phyloP scores from a whole-genome alignment of 345 rosid genomes.

The Populus alba region DNA sequence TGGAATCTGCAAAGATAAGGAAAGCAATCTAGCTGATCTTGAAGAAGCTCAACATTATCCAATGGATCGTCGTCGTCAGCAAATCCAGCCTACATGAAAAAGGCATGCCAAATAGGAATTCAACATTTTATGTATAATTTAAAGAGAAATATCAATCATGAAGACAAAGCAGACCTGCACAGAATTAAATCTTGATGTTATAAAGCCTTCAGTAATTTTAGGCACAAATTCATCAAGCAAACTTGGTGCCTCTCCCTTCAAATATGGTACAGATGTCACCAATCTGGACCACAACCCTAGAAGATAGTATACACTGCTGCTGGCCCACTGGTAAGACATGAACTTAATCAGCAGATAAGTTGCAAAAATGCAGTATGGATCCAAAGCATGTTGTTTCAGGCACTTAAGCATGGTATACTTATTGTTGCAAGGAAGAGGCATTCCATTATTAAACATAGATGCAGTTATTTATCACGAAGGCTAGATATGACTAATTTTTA shows the following conservation, averaged over 20 bases:
- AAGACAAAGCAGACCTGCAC: slow-evolving; percentile 58
- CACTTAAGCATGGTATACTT: not conserved
- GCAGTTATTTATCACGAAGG: not conserved
- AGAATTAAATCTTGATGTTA: slow-evolving; percentile 90
- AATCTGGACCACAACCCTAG: slow-evolving; percentile 95
- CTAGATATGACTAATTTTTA: not conserved
- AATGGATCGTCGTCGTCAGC: slow-evolving; percentile 85
- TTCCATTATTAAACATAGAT: not conserved
- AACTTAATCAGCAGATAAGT: slow-evolving; percentile 20
- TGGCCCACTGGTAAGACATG: slow-evolving; percentile 81
- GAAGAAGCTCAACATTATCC: slow-evolving; percentile 97
- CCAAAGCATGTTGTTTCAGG: not conserved
- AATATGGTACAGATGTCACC: slow-evolving; percentile 88
- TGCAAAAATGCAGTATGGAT: slow-evolving; percentile 7
- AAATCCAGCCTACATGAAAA: slow-evolving; percentile 59
- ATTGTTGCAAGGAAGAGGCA: not conserved
- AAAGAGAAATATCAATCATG: not conserved
- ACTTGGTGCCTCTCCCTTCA: slow-evolving; percentile 98
- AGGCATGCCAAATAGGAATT: slow-evolving; percentile 8
- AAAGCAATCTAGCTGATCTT: slow-evolving; percentile 98
- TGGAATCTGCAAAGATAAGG: slow-evolving; percentile 97
- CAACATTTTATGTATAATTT: not conserved
- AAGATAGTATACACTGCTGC: slow-evolving; percentile 97
- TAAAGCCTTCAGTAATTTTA: slow-evolving; percentile 92
- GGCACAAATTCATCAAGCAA: slow-evolving; percentile 97